A percentile compares a stretch with the other conserved stretches of the same genome.
Evolutionary conservation across 495 filamentous ascomycete genomes (phyloP).

Genomic region (Neurospora discreta): DNA sequence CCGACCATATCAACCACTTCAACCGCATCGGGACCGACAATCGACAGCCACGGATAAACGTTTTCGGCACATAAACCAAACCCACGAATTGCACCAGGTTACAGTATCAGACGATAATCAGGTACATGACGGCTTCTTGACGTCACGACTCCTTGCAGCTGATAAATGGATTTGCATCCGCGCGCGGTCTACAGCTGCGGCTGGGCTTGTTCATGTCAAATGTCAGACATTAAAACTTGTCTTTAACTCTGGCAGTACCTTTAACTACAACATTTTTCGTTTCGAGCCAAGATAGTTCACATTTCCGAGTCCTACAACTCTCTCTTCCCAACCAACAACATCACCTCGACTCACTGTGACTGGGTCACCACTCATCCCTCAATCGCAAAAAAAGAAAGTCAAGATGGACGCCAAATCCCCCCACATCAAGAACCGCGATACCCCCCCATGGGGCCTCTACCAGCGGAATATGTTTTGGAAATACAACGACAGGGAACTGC

Average conservation of each 20-base stretch:
- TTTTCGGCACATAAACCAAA: neutral
- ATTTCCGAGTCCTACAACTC: neutral
- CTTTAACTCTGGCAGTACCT: neutral
- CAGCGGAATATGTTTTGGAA: conserved; percentile 53
- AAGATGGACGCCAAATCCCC: conserved; percentile 42
- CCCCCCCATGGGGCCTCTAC: conserved; percentile 51
- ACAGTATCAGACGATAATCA: neutral
- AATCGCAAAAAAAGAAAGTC: neutral
- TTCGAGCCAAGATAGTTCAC: neutral
- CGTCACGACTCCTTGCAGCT: neutral
- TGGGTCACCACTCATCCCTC: too few species aligned
- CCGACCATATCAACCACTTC: neutral
- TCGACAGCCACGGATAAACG: neutral
- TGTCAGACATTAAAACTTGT: neutral
- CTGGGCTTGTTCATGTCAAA: neutral
- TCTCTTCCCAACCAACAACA: too few species aligned
- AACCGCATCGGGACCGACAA: neutral
- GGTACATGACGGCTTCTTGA: neutral
- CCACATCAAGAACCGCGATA: conserved; percentile 43
- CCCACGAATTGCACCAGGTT: neutral
- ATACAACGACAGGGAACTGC: conserved; percentile 22
- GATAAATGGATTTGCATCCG: neutral
- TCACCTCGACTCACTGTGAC: too few species aligned
- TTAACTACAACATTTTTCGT: neutral
- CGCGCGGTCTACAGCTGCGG: neutral